Base-by-base conservation (phyloP, 1,284 basidiomycete genomes). In the Malassezia japonica region DNA sequence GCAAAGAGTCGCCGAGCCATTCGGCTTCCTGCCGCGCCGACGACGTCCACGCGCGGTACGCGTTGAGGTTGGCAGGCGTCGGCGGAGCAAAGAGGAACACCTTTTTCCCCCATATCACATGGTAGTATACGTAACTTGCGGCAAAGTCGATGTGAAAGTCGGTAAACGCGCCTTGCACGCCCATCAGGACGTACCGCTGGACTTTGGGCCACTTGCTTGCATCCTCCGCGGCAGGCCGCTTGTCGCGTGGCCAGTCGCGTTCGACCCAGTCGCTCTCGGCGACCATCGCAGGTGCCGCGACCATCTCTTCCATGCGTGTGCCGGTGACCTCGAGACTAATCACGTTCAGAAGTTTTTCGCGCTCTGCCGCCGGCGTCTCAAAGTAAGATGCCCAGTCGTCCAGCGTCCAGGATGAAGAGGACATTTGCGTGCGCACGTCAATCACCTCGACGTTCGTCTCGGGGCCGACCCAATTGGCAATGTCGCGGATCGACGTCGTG, bases 201-300 rank as follows among this genome's bases (percentile, higher is more conserved):
- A 98, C 92, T 65, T 94, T 92, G 6, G 92, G 92, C 74, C 87
- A 95, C 38, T 60, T 54, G 28, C 61, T 61, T 18, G 62, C 61
- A 16, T 53, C 48, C 39, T 46, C 50, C 2, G 44, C 34, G 8
- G 32, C n/a, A 16, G 58, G 57, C 9, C 66, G 71, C 32, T 65
- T 57, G 37, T 68, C 57, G 37, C 48, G 23, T 0, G 87, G 88
- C 92, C 92, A 98, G 72, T 83, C 87, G 60, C 85, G 87, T 68
- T 94, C 88, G 9, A 95, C 91, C 92, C 92, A 98, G 66, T 95
- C 92, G 56, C 94, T 74, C 53, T 95, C 87, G 55, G 85, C 80
- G 18, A 67, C 62, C 13, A 67, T 41, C 28, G 80, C 79, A 0
- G 92, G 92, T 6, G 90, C 87, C 6, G 83, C 75, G 21, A 98